Base-by-base conservation (phyloP, 495 filamentous ascomycete species). In the Penicillium desertorum region DNA sequence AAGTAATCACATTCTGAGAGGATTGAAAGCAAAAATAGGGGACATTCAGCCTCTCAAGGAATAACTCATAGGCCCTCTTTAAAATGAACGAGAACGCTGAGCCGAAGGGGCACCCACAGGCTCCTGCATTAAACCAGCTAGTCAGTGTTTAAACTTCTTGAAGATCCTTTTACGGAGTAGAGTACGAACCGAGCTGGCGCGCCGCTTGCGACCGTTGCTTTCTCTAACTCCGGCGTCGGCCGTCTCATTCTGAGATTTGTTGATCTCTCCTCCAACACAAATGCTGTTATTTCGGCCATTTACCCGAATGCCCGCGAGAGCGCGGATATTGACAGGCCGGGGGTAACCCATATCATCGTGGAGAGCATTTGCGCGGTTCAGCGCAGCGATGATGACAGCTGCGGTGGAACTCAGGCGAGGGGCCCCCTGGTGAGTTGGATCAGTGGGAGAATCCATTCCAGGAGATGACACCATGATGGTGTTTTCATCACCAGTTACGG, bases 401-500 rank as follows among this genome's bases (percentile, higher is more conserved):
- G 59, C 59, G 27, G 55, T 4, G 9, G 27, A 16, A 4, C 20
- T 8, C 14, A 53, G 23, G 23, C 27, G 39, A 34, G 52, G 34
- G 17, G 17, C 19, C 16, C 47, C 32, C 6, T 5, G 5, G 2
- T 14, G 46, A 7, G 20, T 58, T 23, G 57, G 34, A 46, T 34
- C 9, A 29, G 20, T 5, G 3, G 16, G 2, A 17, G 63, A 48
- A 37, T 54, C 37, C 2, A 19, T 1, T 19, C 37, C 37, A 32
- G 37, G 32, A 14, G 60, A 63, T 7, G 74, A 51, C 20, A 79
- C 48, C 20, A 60, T 41, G 32, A 78, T 51, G 6, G 51, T 65
- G 60, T 74, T 79, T 17, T 51, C 59, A 42, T 73, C 60, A 11
- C 76, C 75, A 6, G 51, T 49, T 11, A 78, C 56, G 32, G 49